phyloP scores from a whole-genome alignment of 345 rosid genomes.

The Eucalyptus grandis region DNA sequence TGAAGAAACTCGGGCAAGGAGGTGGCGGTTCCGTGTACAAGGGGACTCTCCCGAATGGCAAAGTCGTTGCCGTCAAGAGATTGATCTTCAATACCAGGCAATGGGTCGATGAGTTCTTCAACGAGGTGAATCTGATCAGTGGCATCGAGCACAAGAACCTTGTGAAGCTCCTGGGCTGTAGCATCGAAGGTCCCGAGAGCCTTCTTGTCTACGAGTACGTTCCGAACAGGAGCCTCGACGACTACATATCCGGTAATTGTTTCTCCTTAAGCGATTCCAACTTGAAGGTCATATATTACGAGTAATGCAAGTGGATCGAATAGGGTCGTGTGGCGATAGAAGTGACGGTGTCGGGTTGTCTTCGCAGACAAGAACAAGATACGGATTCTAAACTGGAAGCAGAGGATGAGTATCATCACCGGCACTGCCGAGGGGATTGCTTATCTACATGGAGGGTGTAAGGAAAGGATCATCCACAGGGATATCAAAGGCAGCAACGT shows the following conservation, averaged over 20 bases:
- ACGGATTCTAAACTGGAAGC: constrained; percentile 49
- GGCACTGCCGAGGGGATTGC: constrained; percentile 85
- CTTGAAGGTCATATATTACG: neutral
- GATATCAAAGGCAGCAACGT: constrained; percentile 80
- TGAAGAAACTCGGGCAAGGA: constrained; percentile 75
- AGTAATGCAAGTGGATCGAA: neutral
- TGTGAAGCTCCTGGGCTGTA: constrained; percentile 68
- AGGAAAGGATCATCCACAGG: constrained; percentile 59
- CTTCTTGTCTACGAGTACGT: constrained; percentile 81
- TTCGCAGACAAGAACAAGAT: constrained; percentile 29
- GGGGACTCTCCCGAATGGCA: constrained; percentile 68
- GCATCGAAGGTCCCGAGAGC: constrained; percentile 86
- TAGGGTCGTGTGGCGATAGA: neutral
- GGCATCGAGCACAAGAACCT: constrained; percentile 61
- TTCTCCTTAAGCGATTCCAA: neutral
- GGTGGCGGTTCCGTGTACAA: constrained; percentile 74
- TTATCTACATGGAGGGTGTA: constrained; percentile 52
- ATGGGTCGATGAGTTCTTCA: constrained; percentile 81
- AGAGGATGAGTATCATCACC: constrained; percentile 35
- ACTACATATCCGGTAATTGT: neutral
- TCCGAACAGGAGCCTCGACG: constrained; percentile 60
- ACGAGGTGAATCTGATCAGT: constrained; percentile 65
- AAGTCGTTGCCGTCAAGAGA: constrained; percentile 58
- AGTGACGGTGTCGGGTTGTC: neutral
- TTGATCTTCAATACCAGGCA: constrained; percentile 48